Base-by-base conservation (phyloP, 139 green algal genomes). In the Chara braunii region DNA sequence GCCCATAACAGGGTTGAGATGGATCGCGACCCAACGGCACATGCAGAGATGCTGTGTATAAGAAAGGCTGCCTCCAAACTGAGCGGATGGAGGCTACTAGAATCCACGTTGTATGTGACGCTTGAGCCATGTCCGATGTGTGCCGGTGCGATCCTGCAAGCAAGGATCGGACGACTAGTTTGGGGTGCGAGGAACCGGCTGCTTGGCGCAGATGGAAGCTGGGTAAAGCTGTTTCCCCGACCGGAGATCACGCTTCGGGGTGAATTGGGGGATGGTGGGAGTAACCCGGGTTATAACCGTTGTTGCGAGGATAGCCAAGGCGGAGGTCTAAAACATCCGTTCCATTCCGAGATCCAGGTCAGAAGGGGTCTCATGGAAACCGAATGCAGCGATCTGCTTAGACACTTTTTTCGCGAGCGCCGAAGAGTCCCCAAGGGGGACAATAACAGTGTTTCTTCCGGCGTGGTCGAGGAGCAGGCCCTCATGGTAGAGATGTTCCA, bases 41-140 rank as follows among this genome's bases (percentile, higher is more conserved):
- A 75, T 24, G 66, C 66, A 29, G 66, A 75, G 37, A 72, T 75
- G 66, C 28, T 73, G 3, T 75, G 66, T 60, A 72, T 75, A 37
- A 58, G 66, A 12, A 18, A 35, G 1, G 66, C 66, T 3, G 66
- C 64, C 22, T 8, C 37, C 5, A 26, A 43, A 30, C 14, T 53
- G 29, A 24, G 26, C 12, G 37, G 11, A 29, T 75, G 66, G 66
- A 22, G 66, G 29, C 66, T 64, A 11, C 24, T 65, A 30, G 66
- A 65, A 18, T 52, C 80, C n/a, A 95, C 86, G 0, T 44, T 97
- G 14, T 97, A 95, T 59, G 83, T 91, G 3, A 97, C 88, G 0
- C 53, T 95, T 35, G 91, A 97, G 82, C 91, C 91, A 0, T 97
- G 91, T 51, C 75, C 87, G 18, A 97, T 97, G 91, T 97, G 91